Evolutionary conservation across 164 flowering plant species (phyloP), one percentile per base, ranked within the genome.

Genomic region (Tetracentron sinense): DNA sequence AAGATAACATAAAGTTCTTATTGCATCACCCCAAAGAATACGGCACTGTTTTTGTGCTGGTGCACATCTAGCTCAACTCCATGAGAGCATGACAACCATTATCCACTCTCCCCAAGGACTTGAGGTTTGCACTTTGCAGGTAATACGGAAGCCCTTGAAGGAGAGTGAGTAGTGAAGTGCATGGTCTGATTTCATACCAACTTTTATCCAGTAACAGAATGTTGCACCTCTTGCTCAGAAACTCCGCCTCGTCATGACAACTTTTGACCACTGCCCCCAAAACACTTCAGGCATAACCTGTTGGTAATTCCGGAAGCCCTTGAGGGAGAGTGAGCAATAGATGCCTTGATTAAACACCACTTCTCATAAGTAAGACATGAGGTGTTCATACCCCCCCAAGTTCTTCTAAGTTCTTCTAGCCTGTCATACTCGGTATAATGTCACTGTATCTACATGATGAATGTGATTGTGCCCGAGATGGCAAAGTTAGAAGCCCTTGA

Each of bases 401-500:
- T 2, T 72, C n/a, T n/a, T n/a, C n/a, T n/a, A n/a, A n/a, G n/a
- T n/a, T n/a, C 74, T 60, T 44, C 74, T 54, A 47, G 21, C 54
- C 55, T 57, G 7, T n/a, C 25, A 48, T 47, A 21, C 27, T 52
- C 20, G 7, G 10, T 6, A 49, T 7, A 49, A 20, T 48, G 22
- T 7, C 51, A 11, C 16, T 12, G 8, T n/a, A 7, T n/a, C 5
- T 49, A n/a, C n/a, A n/a, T n/a, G n/a, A n/a, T n/a, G n/a, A n/a
- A n/a, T n/a, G n/a, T 35, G 33, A 11, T 38, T 23, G 56, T 17
- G 31, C 22, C 56, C n/a, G 33, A 42, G 56, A n/a, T 52, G 17
- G 42, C 0, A 17, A 42, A 38, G 52, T 33, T 30, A 68, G 79
- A 79, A 76, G 78, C 82, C 78, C 67, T 79, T 79, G 82, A 79